Percentiles rank a stretch among this genome's conserved stretches.
Conservation (phyloP, 2,329 filamentous ascomycete genomes). For the Chrysoporthe cubensis region DNA sequence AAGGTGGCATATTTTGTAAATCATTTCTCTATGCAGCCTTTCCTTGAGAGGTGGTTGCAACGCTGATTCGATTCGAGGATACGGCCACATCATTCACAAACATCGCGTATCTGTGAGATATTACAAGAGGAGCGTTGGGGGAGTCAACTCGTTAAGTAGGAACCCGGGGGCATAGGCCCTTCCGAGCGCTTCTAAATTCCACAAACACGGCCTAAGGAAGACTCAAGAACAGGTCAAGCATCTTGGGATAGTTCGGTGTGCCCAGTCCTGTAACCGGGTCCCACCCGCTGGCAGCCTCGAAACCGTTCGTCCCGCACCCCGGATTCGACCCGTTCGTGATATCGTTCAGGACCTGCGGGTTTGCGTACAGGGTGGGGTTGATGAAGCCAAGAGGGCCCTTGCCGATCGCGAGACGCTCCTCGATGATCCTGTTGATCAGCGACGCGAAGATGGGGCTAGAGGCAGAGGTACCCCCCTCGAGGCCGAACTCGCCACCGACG, state of each 20-base stretch:
- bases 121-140: too few relatives aligned
- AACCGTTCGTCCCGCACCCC: slow-evolving; percentile 39
- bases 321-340: slow-evolving; percentile 37
- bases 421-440: slow-evolving; percentile 65
- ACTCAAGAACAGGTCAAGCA: slow-evolving; percentile 31
- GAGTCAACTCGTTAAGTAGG: too few relatives aligned
- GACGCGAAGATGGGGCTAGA: slow-evolving; percentile 62
- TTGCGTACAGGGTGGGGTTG: slow-evolving; percentile 38
- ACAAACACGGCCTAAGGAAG: slow-evolving; percentile 4
- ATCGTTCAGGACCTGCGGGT: slow-evolving; percentile 39
- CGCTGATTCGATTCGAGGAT: too few relatives aligned
- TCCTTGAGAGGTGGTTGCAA: too few relatives aligned
- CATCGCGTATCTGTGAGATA: too few relatives aligned
- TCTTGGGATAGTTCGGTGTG: slow-evolving; percentile 33
- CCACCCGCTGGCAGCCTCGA: slow-evolving; percentile 36
- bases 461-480: slow-evolving; percentile 55
- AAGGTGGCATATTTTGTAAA: too few relatives aligned
- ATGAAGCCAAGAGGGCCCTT: slow-evolving; percentile 45
- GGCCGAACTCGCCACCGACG: slow-evolving; percentile 38
- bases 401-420: slow-evolving; percentile 56
- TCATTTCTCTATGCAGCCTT: too few relatives aligned
- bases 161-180: too few relatives aligned
- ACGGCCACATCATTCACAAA: too few relatives aligned
- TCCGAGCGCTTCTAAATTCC: background rate
- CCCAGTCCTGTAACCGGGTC: slow-evolving; percentile 36